phyloP scores from a whole-genome alignment of 805 yeast genomes.

The Maudiozyma saulgeensis region DNA sequence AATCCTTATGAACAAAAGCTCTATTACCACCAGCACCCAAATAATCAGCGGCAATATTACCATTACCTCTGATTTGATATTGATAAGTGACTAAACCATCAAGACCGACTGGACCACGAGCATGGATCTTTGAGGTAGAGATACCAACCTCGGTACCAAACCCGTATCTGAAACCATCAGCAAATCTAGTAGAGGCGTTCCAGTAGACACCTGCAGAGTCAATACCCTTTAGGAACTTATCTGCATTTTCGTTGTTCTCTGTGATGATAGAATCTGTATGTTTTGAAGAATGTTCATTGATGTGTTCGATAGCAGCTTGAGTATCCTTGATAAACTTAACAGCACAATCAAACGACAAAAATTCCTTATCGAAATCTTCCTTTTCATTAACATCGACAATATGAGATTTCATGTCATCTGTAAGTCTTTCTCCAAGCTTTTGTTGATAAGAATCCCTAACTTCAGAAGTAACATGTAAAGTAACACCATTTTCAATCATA shows the following conservation, averaged over 20 bases:
- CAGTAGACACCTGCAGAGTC: slow-evolving; percentile 97
- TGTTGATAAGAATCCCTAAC: slow-evolving; percentile 24
- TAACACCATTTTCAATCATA: slow-evolving; percentile 58
- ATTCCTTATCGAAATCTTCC: slow-evolving; percentile 71
- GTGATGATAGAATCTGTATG: slow-evolving; percentile 94
- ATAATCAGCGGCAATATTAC: slow-evolving; percentile 88
- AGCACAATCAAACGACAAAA: slow-evolving; percentile 73
- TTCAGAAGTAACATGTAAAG: slow-evolving; percentile 56
- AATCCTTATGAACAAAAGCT: slow-evolving; percentile 64
- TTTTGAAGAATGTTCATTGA: slow-evolving; percentile 85
- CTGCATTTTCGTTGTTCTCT: slow-evolving; percentile 59
- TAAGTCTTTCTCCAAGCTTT: slow-evolving; percentile 12
- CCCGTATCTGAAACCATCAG: slow-evolving; percentile 97
- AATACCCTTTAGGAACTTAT: slow-evolving; percentile 67
- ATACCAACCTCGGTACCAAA: slow-evolving; percentile 99
- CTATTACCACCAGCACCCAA: slow-evolving; percentile 85
- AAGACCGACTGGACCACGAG: slow-evolving; percentile 96
- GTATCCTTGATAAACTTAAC: slow-evolving; percentile 52
- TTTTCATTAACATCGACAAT: slow-evolving; percentile 38
- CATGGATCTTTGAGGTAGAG: slow-evolving; percentile 92
- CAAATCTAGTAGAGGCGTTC: slow-evolving; percentile 95
- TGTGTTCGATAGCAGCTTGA: slow-evolving; percentile 72
- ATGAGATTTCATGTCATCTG: slow-evolving; percentile 17
- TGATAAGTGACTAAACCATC: slow-evolving; percentile 96
- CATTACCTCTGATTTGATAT: slow-evolving; percentile 83